These are phyloP conservation scores for Volutella citrinella DNA, from an alignment of 2,329 filamentous ascomycete genomes.

Conservation along the genomic window DNA sequence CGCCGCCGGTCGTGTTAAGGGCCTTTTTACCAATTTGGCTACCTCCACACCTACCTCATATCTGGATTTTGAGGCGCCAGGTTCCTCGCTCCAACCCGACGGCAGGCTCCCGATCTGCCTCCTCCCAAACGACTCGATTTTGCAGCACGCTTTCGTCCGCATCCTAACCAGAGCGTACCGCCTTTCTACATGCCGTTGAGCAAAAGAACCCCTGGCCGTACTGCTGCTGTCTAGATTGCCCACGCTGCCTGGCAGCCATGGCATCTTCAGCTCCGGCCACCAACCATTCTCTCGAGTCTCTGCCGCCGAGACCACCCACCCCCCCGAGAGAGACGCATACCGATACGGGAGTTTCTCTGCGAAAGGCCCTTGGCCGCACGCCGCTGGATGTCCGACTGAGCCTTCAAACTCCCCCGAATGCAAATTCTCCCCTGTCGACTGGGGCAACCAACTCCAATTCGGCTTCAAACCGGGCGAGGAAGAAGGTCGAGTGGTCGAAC, in stretches of 20 bases:
- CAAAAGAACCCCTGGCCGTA: slow-evolving; percentile 26
- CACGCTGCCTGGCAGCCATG: slow-evolving; percentile 38
- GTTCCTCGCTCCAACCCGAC: too few species aligned
- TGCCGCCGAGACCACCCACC: slow-evolving; percentile 62
- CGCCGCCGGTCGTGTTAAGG: too few species aligned
- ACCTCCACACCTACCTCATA: too few species aligned
- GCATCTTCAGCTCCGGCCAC: slow-evolving; percentile 39
- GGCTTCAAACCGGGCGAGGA: slow-evolving; percentile 44
- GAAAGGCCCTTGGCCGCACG: slow-evolving; percentile 34
- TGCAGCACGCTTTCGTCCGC: too few species aligned
- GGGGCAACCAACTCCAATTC: slow-evolving; percentile 39
- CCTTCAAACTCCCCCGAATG: slow-evolving; percentile 51
- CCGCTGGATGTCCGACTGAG: slow-evolving; percentile 34
- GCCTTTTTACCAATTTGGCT: too few species aligned
- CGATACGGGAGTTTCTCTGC: slow-evolving; percentile 34
- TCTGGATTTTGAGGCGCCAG: too few species aligned
- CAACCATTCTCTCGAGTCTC: slow-evolving; percentile 44
- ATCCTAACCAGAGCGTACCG: too few species aligned
- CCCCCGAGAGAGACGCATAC: slow-evolving; percentile 56
- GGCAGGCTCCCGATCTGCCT: too few species aligned
- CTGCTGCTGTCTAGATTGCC: slow-evolving; percentile 38
- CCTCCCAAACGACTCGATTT: too few species aligned
- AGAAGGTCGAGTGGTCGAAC: slow-evolving; percentile 57
- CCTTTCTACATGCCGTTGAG: too few species aligned
- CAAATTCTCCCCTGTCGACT: slow-evolving; percentile 42